Evolutionary conservation across 108 stramenopile genomes (phyloP).

Genomic region (Skeletonema tropicum): DNA sequence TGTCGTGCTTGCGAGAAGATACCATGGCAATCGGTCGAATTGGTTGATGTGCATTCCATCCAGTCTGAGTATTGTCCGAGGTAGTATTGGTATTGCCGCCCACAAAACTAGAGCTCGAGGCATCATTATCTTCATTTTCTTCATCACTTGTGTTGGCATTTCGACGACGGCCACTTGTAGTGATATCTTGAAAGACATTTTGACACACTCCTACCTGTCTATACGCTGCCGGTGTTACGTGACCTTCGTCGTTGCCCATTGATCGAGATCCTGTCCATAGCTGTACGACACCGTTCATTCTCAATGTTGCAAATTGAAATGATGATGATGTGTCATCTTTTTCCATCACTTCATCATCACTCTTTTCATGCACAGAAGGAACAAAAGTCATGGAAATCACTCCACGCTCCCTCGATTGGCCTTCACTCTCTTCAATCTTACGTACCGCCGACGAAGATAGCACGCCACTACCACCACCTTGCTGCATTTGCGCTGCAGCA

Average conservation of each 20-base stretch:
- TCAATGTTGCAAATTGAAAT: slow-evolving; percentile 66
- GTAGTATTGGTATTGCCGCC: neutral
- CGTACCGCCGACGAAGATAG: slow-evolving; percentile 7
- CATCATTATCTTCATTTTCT: slow-evolving; percentile 1
- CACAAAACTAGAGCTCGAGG: no score
- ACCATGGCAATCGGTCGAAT: slow-evolving; percentile 41
- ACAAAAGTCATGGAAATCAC: slow-evolving; percentile 63
- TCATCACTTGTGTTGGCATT: neutral
- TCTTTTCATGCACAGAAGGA: neutral
- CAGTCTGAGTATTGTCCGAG: neutral
- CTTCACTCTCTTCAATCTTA: slow-evolving; percentile 40
- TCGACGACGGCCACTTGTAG: neutral
- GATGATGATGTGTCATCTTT: slow-evolving; percentile 1
- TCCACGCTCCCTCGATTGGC: slow-evolving; percentile 55
- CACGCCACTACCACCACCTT: neutral
- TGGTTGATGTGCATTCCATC: slow-evolving; percentile 16
- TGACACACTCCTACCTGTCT: neutral
- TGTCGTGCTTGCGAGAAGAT: neutral
- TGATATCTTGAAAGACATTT: slow-evolving; percentile 1
- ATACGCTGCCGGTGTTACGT: slow-evolving; percentile 20
- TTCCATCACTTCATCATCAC: slow-evolving; percentile 17
- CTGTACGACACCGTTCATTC: slow-evolving; percentile 66
- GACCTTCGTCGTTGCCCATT: neutral
- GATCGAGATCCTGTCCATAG: slow-evolving; percentile 55
- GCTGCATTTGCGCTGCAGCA: slow-evolving; percentile 5